Evolutionary conservation across 345 rosid species (phyloP).

Genomic region (Pelargonium nanum): DNA sequence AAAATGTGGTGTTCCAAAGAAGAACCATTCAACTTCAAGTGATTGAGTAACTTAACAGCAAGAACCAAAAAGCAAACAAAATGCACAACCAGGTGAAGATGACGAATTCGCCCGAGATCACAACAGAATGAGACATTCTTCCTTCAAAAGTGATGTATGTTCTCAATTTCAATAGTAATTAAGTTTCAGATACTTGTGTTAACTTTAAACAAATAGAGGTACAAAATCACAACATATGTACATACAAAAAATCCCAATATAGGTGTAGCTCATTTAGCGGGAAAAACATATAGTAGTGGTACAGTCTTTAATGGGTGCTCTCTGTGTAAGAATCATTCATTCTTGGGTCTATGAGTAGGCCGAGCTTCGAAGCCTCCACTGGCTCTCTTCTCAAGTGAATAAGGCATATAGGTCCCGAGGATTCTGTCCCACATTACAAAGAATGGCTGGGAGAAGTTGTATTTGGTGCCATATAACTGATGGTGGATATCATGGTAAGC

Average conservation of each 20-base stretch:
- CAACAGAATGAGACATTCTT: too few relatives aligned
- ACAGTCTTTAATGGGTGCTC: not conserved
- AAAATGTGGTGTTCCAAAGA: too few relatives aligned
- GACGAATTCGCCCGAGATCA: too few relatives aligned
- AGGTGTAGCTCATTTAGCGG: not conserved
- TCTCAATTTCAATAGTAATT: too few relatives aligned
- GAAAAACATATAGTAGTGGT: too few relatives aligned
- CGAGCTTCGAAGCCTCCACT: slow-evolving; percentile 72
- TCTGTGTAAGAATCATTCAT: slow-evolving; percentile 21
- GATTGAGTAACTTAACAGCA: too few relatives aligned
- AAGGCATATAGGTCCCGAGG: slow-evolving; percentile 81
- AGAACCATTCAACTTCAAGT: too few relatives aligned
- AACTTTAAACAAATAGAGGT: not conserved
- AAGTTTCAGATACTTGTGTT: too few relatives aligned
- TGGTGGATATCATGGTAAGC: slow-evolving; percentile 86
- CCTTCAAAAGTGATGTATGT: too few relatives aligned
- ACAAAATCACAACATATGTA: not conserved
- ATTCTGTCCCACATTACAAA: slow-evolving; percentile 73
- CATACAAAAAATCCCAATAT: too few relatives aligned
- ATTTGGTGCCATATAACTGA: slow-evolving; percentile 71
- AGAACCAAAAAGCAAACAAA: too few relatives aligned
- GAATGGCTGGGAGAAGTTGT: slow-evolving; percentile 78
- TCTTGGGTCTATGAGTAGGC: slow-evolving; percentile 43
- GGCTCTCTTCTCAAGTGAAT: slow-evolving; percentile 54
- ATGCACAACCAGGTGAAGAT: too few relatives aligned